Conservation (phyloP, 31 red algal species). For the Bonnemaisonia californica region DNA sequence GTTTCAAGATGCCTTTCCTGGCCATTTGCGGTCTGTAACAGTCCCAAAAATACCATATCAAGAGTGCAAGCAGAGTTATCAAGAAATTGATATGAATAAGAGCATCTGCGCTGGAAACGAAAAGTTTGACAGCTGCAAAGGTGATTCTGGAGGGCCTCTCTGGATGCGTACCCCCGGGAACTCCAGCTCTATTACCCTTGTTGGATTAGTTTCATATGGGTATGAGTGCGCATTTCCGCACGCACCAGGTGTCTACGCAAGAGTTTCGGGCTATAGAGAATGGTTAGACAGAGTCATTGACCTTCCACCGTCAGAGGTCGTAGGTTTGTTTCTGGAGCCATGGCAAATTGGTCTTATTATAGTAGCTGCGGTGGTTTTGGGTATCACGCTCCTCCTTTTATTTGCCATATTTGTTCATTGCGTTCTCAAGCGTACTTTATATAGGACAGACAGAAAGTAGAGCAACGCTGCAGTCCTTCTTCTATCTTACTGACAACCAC, state of each 20-base stretch:
- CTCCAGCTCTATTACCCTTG: conserved; percentile 1
- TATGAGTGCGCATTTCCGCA: conserved; percentile 44
- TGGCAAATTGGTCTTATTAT: conserved; percentile 5
- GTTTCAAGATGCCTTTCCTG: conserved; percentile 17
- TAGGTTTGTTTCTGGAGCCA: not conserved
- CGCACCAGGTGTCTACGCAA: conserved; percentile 57
- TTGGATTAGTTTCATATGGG: conserved; percentile 61
- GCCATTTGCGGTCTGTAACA: conserved; percentile 30
- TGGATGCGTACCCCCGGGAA: conserved; percentile 36
- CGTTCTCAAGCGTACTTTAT: too few species aligned
- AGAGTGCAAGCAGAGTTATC: conserved; percentile 26
- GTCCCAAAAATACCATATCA: conserved; percentile 18
- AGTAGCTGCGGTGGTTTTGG: not conserved
- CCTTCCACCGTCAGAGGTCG: conserved; percentile 9
- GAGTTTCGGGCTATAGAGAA: conserved; percentile 49
- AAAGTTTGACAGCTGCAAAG: conserved; percentile 54
- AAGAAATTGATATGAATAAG: not conserved
- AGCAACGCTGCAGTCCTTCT: too few species aligned
- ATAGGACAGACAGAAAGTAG: too few species aligned
- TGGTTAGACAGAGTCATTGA: conserved; percentile 33
- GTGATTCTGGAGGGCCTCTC: conserved; percentile 62
- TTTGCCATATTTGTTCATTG: too few species aligned
- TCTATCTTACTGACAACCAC: too few species aligned
- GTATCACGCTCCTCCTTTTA: not conserved
- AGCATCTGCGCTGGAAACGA: conserved; percentile 58